Evolutionary conservation across 139 green algal genomes (phyloP).

Genomic region (Raphidocelis subcapitata): DNA sequence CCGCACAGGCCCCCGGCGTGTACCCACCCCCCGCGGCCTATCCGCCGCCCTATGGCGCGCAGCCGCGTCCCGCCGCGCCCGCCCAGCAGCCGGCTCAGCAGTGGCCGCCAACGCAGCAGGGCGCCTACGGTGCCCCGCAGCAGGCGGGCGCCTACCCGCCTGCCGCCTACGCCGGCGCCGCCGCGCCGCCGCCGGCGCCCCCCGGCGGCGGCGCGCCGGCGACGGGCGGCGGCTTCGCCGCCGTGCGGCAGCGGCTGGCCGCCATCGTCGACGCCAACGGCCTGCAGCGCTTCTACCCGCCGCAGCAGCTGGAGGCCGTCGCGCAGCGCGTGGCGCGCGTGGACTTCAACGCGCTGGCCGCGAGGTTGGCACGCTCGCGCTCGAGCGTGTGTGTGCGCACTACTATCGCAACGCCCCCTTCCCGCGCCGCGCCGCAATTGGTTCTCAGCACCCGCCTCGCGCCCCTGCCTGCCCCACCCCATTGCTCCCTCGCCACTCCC

Average conservation of each 20-base stretch:
- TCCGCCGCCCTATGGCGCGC: too few species aligned
- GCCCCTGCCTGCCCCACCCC: background rate
- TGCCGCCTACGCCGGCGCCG: too few species aligned
- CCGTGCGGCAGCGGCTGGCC: constrained; percentile 7
- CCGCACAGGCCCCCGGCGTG: too few species aligned
- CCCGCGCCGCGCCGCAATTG: background rate
- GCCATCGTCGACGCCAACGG: background rate
- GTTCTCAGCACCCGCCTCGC: background rate
- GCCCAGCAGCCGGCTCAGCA: too few species aligned
- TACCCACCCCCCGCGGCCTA: too few species aligned
- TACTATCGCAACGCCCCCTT: background rate
- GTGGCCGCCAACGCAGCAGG: too few species aligned
- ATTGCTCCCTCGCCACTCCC: background rate
- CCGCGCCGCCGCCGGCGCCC: too few species aligned
- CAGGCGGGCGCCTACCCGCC: too few species aligned
- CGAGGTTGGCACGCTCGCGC: background rate
- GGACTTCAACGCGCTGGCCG: constrained; percentile 22
- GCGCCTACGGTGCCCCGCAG: too few species aligned
- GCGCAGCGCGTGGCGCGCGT: constrained; percentile 12
- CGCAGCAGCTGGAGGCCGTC: constrained; percentile 9
- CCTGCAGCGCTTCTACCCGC: constrained; percentile 33
- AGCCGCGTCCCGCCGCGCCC: too few species aligned
- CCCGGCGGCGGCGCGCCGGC: background rate
- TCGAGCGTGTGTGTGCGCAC: background rate
- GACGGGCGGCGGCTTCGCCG: background rate